Evolutionary conservation across 2,329 filamentous ascomycete genomes (phyloP), one percentile per base, ranked within the genome.

Genomic region (Penicillium verrucosum): DNA sequence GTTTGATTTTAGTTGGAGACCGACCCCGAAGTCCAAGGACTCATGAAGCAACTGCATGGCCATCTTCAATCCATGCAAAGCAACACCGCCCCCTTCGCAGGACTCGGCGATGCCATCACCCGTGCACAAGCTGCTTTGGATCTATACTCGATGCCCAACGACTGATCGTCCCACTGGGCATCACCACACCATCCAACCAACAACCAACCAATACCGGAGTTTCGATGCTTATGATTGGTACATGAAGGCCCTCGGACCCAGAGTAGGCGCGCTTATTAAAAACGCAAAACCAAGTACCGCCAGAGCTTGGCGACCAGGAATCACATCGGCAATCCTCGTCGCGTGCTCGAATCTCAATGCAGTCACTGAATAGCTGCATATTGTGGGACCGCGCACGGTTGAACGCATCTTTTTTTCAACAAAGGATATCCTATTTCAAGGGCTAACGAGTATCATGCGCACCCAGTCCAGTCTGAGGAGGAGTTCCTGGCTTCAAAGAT

Each of bases 31-130:
- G 59, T 75, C 18, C 60, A 64, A 18, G 60, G 57, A 25, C 59
- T 78, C 41, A 62, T 78, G 56, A 71, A 69, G 48, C 77, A 78
- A 58, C 60, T 79, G 14, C 73, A 73, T 51, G 73, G 67, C 36
- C 77, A 79, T 68, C 68, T 79, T 18, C 69, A 70, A 60, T 78
- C 77, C 5, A 78, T 79, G 72, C 72, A 74, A 54, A 73, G 64
- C 51, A 79, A 79, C 52, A 69, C 68, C 2, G 67, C 68, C 16
- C 73, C 75, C 16, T 65, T 77, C 32, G 57, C 59, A 37, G 74
- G 73, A 4, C 60, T 77, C 34, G 66, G 65, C 10, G 73, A 76
- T 49, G 74, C 73, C 7, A 70, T 77, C 52, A 64, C 64, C 37
- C 70, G 73, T 38, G 71, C 75, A 16, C 69, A 75, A 49, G 62